phyloP scores from a whole-genome alignment of 2,329 filamentous ascomycete genomes.

The Sporothrix luriei region DNA sequence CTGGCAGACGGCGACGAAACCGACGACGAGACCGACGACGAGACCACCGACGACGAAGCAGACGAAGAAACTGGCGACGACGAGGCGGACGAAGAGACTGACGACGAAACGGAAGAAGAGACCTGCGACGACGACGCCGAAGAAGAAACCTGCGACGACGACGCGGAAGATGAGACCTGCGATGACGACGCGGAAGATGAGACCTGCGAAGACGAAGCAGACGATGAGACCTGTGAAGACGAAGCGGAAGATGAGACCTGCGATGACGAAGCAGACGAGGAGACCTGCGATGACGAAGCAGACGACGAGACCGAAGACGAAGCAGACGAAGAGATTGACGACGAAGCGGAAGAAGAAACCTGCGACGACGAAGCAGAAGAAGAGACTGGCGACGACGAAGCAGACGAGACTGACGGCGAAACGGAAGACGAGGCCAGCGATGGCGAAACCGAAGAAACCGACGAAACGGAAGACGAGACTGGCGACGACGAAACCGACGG shows the following conservation, averaged over 20 bases:
- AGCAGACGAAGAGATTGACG: background rate
- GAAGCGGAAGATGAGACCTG: too few relatives aligned
- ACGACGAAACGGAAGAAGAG: background rate
- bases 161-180: too few relatives aligned
- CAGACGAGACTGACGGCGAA: too few relatives aligned
- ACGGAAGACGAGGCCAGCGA: background rate
- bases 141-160: background rate
- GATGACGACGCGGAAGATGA: background rate
- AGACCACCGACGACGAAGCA: background rate
- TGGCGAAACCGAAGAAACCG: too few relatives aligned
- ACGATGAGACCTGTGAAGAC: too few relatives aligned
- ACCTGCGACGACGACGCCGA: background rate
- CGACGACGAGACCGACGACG: background rate
- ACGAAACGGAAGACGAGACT: too few relatives aligned
- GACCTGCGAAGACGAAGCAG: background rate
- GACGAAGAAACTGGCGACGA: background rate
- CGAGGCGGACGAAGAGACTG: background rate
- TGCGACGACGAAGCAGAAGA: background rate
- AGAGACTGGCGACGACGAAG: background rate
- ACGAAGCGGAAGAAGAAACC: background rate
- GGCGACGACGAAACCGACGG: background rate
- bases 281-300: background rate
- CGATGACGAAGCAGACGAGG: background rate
- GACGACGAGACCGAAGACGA: too few relatives aligned
- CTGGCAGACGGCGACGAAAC: background rate